These are phyloP conservation scores for Ilyonectria destructans DNA, from an alignment of 2,329 filamentous ascomycete genomes.

Conservation along the genomic window DNA sequence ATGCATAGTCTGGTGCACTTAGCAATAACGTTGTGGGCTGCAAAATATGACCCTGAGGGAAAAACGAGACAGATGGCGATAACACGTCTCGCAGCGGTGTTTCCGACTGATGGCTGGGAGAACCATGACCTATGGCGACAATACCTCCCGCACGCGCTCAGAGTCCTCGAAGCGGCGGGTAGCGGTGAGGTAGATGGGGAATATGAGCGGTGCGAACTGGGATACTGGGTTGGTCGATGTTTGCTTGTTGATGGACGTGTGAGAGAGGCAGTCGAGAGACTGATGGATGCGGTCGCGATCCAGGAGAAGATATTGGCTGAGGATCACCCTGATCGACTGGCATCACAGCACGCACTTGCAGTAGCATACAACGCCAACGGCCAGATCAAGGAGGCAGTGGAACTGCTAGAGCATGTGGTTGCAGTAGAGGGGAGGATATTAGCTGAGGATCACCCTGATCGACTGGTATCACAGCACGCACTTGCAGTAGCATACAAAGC, in stretches of 20 bases:
- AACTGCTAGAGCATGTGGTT: too few relatives aligned
- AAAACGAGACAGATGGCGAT: not conserved
- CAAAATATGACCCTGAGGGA: accelerated
- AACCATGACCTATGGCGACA: not conserved
- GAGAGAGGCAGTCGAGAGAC: too few relatives aligned
- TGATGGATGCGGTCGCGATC: too few relatives aligned
- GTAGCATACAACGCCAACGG: too few relatives aligned
- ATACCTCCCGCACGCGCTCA: slow-evolving; percentile 16
- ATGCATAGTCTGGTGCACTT: slow-evolving; percentile 58
- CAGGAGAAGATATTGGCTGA: too few relatives aligned
- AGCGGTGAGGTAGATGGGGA: not conserved
- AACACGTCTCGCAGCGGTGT: slow-evolving; percentile 13
- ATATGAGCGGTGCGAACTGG: not conserved
- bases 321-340: too few relatives aligned
- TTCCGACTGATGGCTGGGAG: not conserved
- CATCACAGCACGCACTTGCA: too few relatives aligned
- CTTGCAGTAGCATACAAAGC: too few relatives aligned
- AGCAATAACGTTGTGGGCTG: slow-evolving; percentile 50
- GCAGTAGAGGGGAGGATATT: too few relatives aligned
- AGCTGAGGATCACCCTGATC: too few relatives aligned
- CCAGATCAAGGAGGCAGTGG: too few relatives aligned
- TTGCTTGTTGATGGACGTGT: not conserved
- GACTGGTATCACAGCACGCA: too few relatives aligned
- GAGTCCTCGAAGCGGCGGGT: not conserved
- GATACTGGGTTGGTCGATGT: not conserved